A percentile compares a stretch with the other conserved stretches of the same genome.
These are phyloP conservation scores for Coccomyxa subellipsoidea DNA, from an alignment of 163 green algal genomes.

Conservation along the genomic window DNA sequence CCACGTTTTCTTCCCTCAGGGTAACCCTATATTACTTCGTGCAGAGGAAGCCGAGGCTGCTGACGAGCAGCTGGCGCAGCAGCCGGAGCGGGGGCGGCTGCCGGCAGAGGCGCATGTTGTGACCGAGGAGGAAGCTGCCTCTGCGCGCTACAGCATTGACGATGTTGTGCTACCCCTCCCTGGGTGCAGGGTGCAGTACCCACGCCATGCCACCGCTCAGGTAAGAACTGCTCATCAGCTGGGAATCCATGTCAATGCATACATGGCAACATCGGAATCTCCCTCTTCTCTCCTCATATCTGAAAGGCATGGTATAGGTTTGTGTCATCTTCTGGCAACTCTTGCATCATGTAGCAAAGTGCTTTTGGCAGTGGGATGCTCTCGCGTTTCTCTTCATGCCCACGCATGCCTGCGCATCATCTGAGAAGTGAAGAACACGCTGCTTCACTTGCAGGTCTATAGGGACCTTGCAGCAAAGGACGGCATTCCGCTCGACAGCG, in stretches of 20 bases:
- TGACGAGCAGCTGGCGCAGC: neutral
- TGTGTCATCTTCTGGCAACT: no score
- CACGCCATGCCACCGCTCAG: conserved; percentile 35
- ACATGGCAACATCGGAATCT: no score
- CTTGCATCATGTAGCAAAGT: no score
- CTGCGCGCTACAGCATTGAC: conserved; percentile 47
- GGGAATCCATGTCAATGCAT: neutral
- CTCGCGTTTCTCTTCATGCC: no score
- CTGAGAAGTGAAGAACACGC: no score
- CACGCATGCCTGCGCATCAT: no score
- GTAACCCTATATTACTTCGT: no score
- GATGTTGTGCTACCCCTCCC: conserved; percentile 87
- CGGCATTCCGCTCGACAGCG: conserved; percentile 36
- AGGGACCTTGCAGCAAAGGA: conserved; percentile 10
- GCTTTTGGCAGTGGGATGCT: no score
- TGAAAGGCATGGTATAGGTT: no score
- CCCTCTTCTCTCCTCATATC: no score
- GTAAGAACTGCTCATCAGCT: neutral
- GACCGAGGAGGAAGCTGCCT: conserved; percentile 54
- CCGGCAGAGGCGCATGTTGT: conserved; percentile 46
- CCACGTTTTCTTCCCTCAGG: no score
- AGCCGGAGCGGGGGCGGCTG: neutral
- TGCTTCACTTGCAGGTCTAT: conserved; percentile 34
- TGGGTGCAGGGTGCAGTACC: conserved; percentile 43
- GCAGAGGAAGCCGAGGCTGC: conserved; percentile 9